Evolutionary conservation across 140 eudicot genomes (phyloP), one percentile per base, ranked within the genome.

Genomic region (Anethum foeniculum): DNA sequence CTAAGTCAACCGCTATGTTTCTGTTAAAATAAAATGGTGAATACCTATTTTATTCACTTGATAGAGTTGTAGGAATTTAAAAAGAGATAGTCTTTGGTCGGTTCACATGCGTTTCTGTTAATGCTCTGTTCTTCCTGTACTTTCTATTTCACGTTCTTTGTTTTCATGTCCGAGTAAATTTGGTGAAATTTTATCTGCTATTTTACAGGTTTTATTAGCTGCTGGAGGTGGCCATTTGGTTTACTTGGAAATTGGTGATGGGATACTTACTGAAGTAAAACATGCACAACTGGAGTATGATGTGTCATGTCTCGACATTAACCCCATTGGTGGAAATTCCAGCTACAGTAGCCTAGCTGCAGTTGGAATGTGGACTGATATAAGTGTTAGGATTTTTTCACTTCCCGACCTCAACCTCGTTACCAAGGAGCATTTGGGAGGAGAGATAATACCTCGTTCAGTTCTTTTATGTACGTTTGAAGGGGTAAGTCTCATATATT

Each of bases 331-430:
- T 77, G 96, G 93, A 51, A 89, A 95, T 80, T 91, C 92, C 78
- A 95, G 87, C 41, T 86, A 81, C 27, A 92, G 99, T 83, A 86
- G 90, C 75, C 92, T 89, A 38, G 99, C 97, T 49, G 99, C 97
- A 9, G 99, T 95, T 86, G 99, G 99, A 81, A 95, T 95, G 99
- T 95, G 99, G 99, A 95, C 96, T 3, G 97, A 92, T 84, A 95
- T 95, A 41, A 92, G 97, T 81, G 97, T 95, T 60, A 86, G 86
- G 68, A 89, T 91, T 75, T 93, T 86, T 87, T 95, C 97, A 28
- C 99, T 95, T 73, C 97, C 99, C 2, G 97, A 89, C 74, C 88
- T 95, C 52, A 90, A 88, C 81, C 91, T 87, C 34, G 82, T 89
- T 34, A 91, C 97, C 21, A 93, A 95, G 88, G 99, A 92, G 86